A percentile compares a stretch with the other conserved stretches of the same genome.
These are phyloP conservation scores for Coffea humblotiana DNA, from an alignment of 305 asterid species.

Conservation along the genomic window DNA sequence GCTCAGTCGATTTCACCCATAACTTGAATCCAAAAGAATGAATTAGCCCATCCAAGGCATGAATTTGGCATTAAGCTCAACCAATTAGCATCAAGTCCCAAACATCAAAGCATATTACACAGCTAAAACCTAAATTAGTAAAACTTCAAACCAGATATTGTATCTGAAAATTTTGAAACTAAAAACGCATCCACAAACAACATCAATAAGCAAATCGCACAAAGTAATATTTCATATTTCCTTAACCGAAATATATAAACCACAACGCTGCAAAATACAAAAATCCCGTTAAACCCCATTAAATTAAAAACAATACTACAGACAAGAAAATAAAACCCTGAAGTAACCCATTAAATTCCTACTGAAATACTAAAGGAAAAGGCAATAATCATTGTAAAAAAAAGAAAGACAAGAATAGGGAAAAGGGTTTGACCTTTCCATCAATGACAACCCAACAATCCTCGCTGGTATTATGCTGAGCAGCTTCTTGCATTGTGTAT, in stretches of 20 bases:
- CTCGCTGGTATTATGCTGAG: constrained; percentile 66
- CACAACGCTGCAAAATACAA: neutral
- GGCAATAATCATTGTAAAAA: neutral
- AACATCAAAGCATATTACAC: neutral
- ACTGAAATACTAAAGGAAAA: too few relatives aligned
- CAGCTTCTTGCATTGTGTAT: constrained; percentile 66
- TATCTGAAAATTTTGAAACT: neutral
- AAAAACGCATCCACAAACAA: neutral
- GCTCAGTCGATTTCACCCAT: neutral
- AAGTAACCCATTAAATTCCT: neutral
- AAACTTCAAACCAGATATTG: neutral
- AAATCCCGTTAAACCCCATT: neutral
- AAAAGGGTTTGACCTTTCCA: constrained; percentile 53
- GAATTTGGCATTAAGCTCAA: neutral
- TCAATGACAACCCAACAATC: constrained; percentile 86
- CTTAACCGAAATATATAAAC: neutral
- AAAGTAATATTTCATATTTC: neutral
- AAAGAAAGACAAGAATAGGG: neutral
- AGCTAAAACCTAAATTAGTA: too few relatives aligned
- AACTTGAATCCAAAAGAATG: constrained; percentile 3
- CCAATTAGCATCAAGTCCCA: neutral
- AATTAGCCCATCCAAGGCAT: neutral
- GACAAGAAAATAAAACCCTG: neutral
- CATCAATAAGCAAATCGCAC: neutral
- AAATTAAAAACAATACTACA: neutral